These are phyloP conservation scores for Saturnispora diversa DNA, from an alignment of 805 yeast species.

Conservation along the genomic window DNA sequence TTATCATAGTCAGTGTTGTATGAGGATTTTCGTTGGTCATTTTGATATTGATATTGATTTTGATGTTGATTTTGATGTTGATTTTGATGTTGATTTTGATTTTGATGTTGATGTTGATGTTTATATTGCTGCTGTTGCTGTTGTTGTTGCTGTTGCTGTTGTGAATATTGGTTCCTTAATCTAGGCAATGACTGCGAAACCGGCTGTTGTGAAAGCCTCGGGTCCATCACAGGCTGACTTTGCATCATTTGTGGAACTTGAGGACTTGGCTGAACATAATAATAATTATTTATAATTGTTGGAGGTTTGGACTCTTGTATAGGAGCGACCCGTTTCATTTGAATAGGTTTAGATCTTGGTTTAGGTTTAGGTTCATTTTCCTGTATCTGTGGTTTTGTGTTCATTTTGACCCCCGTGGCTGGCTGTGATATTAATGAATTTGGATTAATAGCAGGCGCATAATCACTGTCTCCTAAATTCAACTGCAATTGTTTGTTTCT, in stretches of 20 bases:
- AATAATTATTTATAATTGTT: constrained; percentile 18
- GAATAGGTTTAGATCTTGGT: constrained; percentile 1
- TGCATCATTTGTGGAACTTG: constrained; percentile 1
- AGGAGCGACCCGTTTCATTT: not conserved
- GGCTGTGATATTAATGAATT: constrained; percentile 19
- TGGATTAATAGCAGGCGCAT: constrained; percentile 18
- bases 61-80: constrained; percentile 2
- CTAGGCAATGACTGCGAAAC: not conserved
- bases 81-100: not conserved
- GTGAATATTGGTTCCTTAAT: not conserved
- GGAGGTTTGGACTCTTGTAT: constrained; percentile 11
- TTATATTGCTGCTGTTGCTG: constrained; percentile 4
- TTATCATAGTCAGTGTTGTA: constrained; percentile 5
- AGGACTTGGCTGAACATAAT: constrained; percentile 16
- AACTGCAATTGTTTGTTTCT: constrained; percentile 16
- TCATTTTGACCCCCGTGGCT: constrained; percentile 16
- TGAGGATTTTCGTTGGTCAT: not conserved
- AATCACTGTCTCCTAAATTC: constrained; percentile 15
- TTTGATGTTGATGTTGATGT: constrained; percentile 1
- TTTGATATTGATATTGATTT: not conserved
- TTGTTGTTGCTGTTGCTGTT: not conserved
- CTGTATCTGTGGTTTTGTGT: not conserved
- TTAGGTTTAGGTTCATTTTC: constrained; percentile 6
- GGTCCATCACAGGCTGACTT: constrained; percentile 2
- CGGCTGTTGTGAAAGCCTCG: constrained; percentile 1